These are phyloP conservation scores for Atractiella rhizophila DNA, from an alignment of 768 basidiomycete genomes.

Conservation along the genomic window DNA sequence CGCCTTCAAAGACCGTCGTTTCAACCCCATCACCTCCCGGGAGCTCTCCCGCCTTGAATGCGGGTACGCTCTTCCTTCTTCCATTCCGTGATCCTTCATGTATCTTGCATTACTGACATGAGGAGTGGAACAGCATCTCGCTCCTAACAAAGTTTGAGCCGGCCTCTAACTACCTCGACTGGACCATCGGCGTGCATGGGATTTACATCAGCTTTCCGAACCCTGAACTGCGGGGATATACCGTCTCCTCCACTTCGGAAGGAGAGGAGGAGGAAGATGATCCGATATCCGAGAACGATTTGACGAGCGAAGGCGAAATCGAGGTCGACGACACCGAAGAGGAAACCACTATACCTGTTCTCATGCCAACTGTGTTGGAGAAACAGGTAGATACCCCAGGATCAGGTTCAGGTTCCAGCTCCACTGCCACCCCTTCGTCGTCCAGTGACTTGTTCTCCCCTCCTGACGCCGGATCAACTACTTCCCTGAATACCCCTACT, in stretches of 20 bases:
- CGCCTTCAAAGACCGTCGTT: constrained; percentile 67
- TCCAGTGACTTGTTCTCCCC: too few species aligned
- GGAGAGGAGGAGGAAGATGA: too few species aligned
- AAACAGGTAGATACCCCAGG: too few species aligned
- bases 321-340: too few species aligned
- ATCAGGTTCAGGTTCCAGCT: too few species aligned
- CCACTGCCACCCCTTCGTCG: too few species aligned
- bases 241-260: constrained; percentile 27
- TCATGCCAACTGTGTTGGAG: too few species aligned
- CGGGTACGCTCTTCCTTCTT: constrained; percentile 29
- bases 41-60: constrained; percentile 67
- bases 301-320: too few species aligned
- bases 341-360: too few species aligned
- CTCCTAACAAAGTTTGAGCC: constrained; percentile 82
- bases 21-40: constrained; percentile 43
- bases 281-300: too few species aligned
- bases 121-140: constrained; percentile 37
- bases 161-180: constrained; percentile 61
- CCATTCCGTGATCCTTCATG: neutral
- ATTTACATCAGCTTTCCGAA: constrained; percentile 70
- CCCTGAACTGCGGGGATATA: constrained; percentile 30
- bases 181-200: constrained; percentile 77
- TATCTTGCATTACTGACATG: neutral
- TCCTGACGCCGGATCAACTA: too few species aligned
- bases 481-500: too few species aligned